Evolutionary conservation across 106 monocot species (phyloP).

Genomic region (Posidonia australis): DNA sequence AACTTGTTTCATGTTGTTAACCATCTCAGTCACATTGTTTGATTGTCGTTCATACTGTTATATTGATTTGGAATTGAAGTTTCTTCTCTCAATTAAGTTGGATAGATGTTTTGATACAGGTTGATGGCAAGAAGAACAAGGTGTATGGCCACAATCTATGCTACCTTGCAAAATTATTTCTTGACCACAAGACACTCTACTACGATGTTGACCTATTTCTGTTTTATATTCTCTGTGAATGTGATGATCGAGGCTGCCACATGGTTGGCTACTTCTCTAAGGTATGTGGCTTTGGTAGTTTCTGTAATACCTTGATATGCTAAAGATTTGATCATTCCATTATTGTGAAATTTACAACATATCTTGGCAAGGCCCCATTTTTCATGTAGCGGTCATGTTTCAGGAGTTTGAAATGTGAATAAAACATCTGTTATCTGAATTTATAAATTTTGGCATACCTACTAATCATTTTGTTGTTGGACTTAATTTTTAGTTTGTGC

Average conservation of each 20-base stretch:
- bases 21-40: no score
- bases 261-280: constrained; percentile 98
- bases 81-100: background rate
- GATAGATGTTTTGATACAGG: constrained; percentile 27
- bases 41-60: background rate
- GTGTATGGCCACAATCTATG: constrained; percentile 96
- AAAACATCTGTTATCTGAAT: no score
- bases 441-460: no score
- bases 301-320: no score
- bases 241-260: constrained; percentile 95
- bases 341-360: no score
- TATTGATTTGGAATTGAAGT: background rate
- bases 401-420: no score
- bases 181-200: constrained; percentile 97
- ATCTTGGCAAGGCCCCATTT: no score
- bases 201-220: constrained; percentile 91
- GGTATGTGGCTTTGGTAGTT: constrained; percentile 27
- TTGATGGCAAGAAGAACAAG: constrained; percentile 99
- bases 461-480: no score
- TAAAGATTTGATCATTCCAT: no score
- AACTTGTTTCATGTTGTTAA: no score
- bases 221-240: constrained; percentile 94
- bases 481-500: background rate
- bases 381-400: no score
- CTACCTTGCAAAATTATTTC: constrained; percentile 95